Percentiles rank a stretch among this genome's conserved stretches.
phyloP scores from a whole-genome alignment of 2,329 filamentous ascomycete genomes.

The Pestalotiopsis fici region DNA sequence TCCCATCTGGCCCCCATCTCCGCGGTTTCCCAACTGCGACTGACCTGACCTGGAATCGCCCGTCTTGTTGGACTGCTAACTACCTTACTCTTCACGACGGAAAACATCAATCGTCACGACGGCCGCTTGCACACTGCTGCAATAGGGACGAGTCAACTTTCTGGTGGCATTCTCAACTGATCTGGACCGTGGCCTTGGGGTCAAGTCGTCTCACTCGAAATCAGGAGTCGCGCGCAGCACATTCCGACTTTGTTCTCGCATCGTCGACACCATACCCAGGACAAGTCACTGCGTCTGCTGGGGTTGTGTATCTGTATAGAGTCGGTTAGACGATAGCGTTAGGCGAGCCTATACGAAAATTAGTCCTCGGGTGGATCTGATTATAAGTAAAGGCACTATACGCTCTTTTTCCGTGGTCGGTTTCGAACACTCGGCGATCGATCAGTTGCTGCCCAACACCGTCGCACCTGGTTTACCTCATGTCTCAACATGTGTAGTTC shows the following conservation, averaged over 20 bases:
- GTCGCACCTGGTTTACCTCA: slow-evolving; percentile 10
- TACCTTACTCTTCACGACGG: neutral
- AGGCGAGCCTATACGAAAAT: too few species aligned
- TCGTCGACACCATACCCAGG: neutral
- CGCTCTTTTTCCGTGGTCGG: neutral
- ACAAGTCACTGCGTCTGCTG: too few species aligned
- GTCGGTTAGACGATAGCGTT: neutral
- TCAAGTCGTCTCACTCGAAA: neutral
- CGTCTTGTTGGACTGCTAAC: neutral
- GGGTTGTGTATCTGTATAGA: neutral
- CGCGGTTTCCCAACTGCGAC: neutral
- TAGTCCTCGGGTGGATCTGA: neutral
- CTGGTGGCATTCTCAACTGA: neutral
- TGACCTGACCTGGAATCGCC: neutral
- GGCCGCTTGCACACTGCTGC: neutral
- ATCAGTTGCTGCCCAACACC: neutral
- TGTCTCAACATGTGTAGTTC: slow-evolving; percentile 34
- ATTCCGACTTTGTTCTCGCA: neutral
- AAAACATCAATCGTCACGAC: neutral
- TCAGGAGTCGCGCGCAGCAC: neutral
- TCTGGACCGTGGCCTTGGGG: neutral
- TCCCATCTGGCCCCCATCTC: neutral
- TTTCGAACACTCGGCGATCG: neutral
- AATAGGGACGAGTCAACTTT: neutral
- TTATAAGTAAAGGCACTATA: neutral